phyloP scores from a whole-genome alignment of 78 protist genomes.

The slime mould (Dictyostelium discoideum) region DNA sequence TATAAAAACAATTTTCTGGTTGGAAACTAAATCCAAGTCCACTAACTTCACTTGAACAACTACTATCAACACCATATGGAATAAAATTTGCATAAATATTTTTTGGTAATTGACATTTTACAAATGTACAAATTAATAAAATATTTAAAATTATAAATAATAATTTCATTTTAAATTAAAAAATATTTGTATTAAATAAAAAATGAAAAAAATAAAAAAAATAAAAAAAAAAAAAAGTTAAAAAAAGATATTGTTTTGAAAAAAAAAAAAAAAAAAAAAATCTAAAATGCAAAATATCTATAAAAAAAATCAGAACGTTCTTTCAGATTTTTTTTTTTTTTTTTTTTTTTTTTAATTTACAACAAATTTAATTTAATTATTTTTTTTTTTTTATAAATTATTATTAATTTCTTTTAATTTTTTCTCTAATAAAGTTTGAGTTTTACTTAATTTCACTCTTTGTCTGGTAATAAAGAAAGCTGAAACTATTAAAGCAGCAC shows the following conservation, averaged over 20 bases:
- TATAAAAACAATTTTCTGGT: background rate
- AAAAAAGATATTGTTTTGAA: too few relatives aligned
- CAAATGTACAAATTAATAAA: background rate
- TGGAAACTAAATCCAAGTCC: background rate
- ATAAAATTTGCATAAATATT: background rate
- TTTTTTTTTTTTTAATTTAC: background rate
- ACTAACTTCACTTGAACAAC: background rate
- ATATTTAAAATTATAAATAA: too few relatives aligned
- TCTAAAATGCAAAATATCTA: background rate
- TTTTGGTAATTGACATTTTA: background rate
- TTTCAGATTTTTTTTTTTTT: background rate
- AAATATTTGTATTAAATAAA: background rate
- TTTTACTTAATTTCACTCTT: background rate
- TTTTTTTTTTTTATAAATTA: background rate
- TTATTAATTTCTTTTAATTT: slow-evolving; percentile 1
- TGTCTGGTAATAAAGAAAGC: background rate
- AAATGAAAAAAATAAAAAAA: too few relatives aligned
- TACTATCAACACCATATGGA: background rate
- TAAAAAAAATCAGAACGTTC: too few relatives aligned
- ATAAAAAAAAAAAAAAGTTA: too few relatives aligned
- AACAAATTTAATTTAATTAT: background rate
- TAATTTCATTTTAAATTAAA: background rate
- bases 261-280: too few relatives aligned
- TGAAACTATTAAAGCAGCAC: background rate
- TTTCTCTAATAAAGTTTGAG: background rate